Base-by-base conservation (phyloP, 2,329 filamentous ascomycete species). In the Penicillium occitanis region DNA sequence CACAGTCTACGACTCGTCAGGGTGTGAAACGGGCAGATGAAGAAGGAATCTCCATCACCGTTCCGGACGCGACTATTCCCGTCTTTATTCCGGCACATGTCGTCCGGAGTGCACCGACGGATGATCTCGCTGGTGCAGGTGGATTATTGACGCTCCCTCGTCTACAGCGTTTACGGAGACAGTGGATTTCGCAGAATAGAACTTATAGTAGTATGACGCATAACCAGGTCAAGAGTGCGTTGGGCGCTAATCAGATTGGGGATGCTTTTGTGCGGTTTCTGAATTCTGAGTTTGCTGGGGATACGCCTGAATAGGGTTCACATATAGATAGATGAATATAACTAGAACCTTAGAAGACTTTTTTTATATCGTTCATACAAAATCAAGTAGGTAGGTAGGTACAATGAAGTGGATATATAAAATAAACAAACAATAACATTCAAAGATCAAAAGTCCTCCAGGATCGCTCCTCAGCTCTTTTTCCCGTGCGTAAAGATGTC, bases 221-320 rank as follows among this genome's bases (percentile, higher is more conserved):
- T 71, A 75, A 75, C 28, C 71, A 73, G 37, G 75, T 71, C 1
- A 72, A 74, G 60, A 75, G 77, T 10, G 70, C 71, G 8, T 68
- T 81, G 61, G 69, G 68, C 14, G 61, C 69, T 57, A 76, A 76
- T 22, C 75, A 79, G 67, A 73, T 81, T 14, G 74, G 74, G 1
- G 78, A 80, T 73, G 79, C 79, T 6, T 83, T 83, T 76, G 78
- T 82, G 64, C 72, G 77, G 63, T 82, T 81, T 71, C 70, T 83
- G 68, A 81, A 81, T 71, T 75, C 74, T 30, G 79, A 80, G 62
- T 79, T 81, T 70, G 76, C 74, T 46, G 77, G 74, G 19, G 70
- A 73, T 42, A 71, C 66, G 11, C 63, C 59, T 53, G 63, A 60
- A 53, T 65, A 61, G 22, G 5, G 7, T 30, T 30, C 5, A 37